Evolutionary conservation across 176 grass and related monocot genomes (phyloP).

Genomic region (Elymus sibiricus): DNA sequence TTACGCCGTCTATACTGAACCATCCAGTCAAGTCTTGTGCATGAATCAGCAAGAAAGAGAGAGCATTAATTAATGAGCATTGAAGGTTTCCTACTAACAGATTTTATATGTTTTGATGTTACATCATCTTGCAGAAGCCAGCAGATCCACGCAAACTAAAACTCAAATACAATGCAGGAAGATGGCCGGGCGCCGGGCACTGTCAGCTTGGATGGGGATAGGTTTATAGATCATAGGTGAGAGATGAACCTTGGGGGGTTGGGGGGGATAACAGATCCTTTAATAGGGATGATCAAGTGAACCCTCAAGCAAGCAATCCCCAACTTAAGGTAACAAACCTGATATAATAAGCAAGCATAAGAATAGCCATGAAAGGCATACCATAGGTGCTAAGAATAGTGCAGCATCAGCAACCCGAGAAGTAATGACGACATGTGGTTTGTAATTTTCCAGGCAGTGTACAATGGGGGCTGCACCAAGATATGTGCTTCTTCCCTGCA

Average conservation of each 20-base stretch:
- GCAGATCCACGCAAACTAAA: neutral
- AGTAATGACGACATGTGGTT: constrained; percentile 88
- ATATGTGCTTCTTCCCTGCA: constrained; percentile 83
- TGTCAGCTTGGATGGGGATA: no score
- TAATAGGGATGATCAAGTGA: no score
- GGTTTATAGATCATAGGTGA: no score
- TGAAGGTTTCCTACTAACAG: neutral
- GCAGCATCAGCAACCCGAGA: constrained; percentile 95
- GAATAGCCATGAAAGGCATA: constrained; percentile 26
- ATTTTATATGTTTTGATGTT: neutral
- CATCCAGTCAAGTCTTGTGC: no score
- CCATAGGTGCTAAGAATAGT: constrained; percentile 95
- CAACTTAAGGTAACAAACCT: no score
- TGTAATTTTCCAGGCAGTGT: constrained; percentile 74
- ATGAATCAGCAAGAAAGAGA: no score
- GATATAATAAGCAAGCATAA: neutral
- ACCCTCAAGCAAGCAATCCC: no score
- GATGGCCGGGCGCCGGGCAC: neutral
- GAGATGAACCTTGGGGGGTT: no score
- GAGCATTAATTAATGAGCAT: no score
- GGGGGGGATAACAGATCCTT: no score
- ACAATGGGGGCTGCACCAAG: constrained; percentile 83
- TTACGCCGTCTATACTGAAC: no score
- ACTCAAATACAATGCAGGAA: neutral
- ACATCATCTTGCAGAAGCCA: neutral